Evolutionary conservation across 2,329 filamentous ascomycete genomes (phyloP).

Genomic region (Venturia aucupariae): DNA sequence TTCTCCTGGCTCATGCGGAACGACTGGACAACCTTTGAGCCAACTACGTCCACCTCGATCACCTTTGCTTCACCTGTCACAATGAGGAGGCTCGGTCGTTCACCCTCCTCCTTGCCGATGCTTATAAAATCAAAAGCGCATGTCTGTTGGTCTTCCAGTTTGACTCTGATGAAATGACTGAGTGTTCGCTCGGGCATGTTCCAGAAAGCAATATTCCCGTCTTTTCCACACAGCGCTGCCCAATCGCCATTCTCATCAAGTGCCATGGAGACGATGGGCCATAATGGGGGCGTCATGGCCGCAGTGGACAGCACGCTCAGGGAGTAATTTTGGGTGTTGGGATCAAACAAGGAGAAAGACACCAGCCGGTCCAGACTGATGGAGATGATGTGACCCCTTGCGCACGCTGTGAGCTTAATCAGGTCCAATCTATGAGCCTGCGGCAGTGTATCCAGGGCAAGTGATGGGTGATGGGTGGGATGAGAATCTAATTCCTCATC

Average conservation of each 20-base stretch:
- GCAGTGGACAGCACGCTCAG: conserved; percentile 25
- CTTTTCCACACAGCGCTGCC: conserved; percentile 56
- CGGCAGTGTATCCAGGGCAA: conserved; percentile 52
- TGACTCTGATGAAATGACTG: conserved; percentile 2
- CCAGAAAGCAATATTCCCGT: conserved; percentile 53
- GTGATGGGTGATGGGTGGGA: conserved; percentile 37
- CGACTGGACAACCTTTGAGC: neutral
- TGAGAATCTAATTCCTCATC: conserved; percentile 30
- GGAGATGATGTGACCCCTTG: conserved; percentile 57
- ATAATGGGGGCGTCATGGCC: conserved; percentile 27
- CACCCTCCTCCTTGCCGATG: conserved; percentile 23
- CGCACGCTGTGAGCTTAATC: conserved; percentile 52
- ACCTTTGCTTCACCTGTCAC: conserved; percentile 57
- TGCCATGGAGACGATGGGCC: conserved; percentile 49
- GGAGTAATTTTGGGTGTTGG: conserved; percentile 22
- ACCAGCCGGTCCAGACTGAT: conserved; percentile 62
- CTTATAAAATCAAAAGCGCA: conserved; percentile 56
- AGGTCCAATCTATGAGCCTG: conserved; percentile 62
- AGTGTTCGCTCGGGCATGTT: conserved; percentile 46
- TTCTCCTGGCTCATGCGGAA: conserved; percentile 28
- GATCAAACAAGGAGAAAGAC: conserved; percentile 46
- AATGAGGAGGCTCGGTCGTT: conserved; percentile 42
- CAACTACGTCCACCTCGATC: conserved; percentile 44
- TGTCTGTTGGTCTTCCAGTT: conserved; percentile 25
- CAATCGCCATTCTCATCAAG: conserved; percentile 56